These are phyloP conservation scores for Fusarium sp. DNA, from an alignment of 2,329 filamentous ascomycete species.

Conservation along the genomic window DNA sequence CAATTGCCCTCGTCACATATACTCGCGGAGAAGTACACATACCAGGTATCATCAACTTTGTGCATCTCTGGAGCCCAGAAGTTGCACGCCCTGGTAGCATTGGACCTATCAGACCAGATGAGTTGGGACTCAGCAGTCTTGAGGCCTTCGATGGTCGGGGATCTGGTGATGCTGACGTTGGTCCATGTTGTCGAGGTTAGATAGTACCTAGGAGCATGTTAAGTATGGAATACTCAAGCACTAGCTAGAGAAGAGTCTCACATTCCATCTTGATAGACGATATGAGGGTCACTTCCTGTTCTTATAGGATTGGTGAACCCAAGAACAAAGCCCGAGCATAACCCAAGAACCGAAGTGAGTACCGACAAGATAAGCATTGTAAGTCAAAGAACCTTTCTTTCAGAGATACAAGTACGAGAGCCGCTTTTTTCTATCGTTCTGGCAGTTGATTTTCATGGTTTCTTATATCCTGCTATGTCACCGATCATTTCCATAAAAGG, in stretches of 20 bases:
- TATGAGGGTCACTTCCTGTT: background rate
- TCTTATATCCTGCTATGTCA: background rate
- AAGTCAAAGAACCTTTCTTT: background rate
- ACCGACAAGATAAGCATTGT: background rate
- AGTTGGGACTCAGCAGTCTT: background rate
- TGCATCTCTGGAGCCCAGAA: conserved; percentile 2
- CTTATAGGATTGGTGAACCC: background rate
- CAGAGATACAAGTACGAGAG: too few species aligned
- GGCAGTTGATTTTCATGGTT: too few species aligned
- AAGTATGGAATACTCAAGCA: rapidly evolving
- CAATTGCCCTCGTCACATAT: background rate
- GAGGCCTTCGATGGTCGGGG: background rate
- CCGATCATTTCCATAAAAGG: background rate
- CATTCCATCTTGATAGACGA: background rate
- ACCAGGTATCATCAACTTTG: background rate
- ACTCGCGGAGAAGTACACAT: background rate
- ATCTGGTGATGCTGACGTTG: background rate
- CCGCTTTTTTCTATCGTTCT: background rate
- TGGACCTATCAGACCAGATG: background rate
- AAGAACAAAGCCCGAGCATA: background rate
- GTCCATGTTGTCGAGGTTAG: background rate
- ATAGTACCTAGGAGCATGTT: background rate
- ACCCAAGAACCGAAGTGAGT: background rate
- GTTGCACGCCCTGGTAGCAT: background rate
- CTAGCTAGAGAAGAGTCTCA: background rate